A percentile compares a stretch with the other conserved stretches of the same genome.
phyloP scores from a whole-genome alignment of 352 stramenopile genomes.

The Thalassiosira hispida region DNA sequence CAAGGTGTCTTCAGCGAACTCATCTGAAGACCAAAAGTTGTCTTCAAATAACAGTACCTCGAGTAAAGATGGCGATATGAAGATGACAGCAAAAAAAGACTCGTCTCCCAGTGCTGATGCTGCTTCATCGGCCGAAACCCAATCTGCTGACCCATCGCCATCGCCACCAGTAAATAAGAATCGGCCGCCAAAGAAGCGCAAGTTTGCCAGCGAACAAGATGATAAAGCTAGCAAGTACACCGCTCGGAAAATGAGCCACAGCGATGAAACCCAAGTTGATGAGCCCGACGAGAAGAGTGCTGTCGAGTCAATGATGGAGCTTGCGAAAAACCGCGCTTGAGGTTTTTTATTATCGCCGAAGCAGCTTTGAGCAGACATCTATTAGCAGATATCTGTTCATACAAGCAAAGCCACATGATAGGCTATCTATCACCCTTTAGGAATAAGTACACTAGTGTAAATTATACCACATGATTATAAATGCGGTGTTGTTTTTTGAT shows the following conservation, averaged over 20 bases:
- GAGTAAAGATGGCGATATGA: background rate
- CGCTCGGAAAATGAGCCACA: slow-evolving; percentile 2
- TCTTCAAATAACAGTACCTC: slow-evolving; percentile 9
- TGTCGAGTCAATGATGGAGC: slow-evolving; percentile 41
- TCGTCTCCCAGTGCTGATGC: background rate
- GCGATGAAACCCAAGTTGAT: slow-evolving; percentile 2
- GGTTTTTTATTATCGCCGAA: background rate
- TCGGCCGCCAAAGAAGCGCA: slow-evolving; percentile 35
- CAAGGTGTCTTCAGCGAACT: slow-evolving; percentile 1
- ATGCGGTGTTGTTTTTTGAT: too few species aligned
- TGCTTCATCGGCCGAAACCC: slow-evolving; percentile 16
- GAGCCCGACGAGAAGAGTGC: slow-evolving; percentile 37
- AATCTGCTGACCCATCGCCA: background rate
- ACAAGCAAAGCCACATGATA: too few species aligned
- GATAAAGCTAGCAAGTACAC: background rate
- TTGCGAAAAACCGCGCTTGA: slow-evolving; percentile 17
- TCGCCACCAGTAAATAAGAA: slow-evolving; percentile 20
- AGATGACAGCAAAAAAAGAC: slow-evolving; percentile 1
- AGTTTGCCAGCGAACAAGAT: slow-evolving; percentile 20
- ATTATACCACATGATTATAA: too few species aligned
- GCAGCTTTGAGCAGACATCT: too few species aligned
- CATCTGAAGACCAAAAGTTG: background rate
- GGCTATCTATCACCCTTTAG: too few species aligned
- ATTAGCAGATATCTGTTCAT: too few species aligned
- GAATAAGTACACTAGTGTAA: too few species aligned